Base-by-base conservation (phyloP, 163 green algal species). In the Trebouxia gelatinosa region DNA sequence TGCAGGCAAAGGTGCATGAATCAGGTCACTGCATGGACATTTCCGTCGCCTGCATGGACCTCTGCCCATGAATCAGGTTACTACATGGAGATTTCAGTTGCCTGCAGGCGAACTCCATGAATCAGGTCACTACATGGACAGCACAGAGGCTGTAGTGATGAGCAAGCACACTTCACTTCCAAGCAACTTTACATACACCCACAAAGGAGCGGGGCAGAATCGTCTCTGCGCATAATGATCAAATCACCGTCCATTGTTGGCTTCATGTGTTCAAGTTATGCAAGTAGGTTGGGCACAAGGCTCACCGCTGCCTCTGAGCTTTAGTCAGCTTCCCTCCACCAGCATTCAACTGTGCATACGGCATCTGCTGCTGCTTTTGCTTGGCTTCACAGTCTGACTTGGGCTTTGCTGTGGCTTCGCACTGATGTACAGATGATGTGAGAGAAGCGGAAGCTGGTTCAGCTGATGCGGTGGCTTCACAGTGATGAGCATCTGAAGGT, bases 321-420 rank as follows among this genome's bases (percentile, higher is more conserved):
- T 70, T 70, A 70, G 62, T 70, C 62, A 75, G 26, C 43, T 62
- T 75, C n/a, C n/a, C n/a, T n/a, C n/a, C n/a, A n/a, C n/a, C n/a
- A n/a, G n/a, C n/a, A n/a, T n/a, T n/a, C n/a, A n/a, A n/a, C n/a
- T n/a, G n/a, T n/a, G n/a, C n/a, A n/a, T n/a, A n/a, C n/a, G n/a
- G n/a, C n/a, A n/a, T n/a, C n/a, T n/a, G n/a, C n/a, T n/a, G n/a
- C n/a, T n/a, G n/a, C n/a, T n/a, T n/a, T n/a, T n/a, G n/a, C n/a
- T n/a, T n/a, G n/a, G n/a, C n/a, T n/a, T n/a, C n/a, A n/a, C n/a
- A n/a, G n/a, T n/a, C n/a, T n/a, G n/a, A n/a, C n/a, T n/a, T n/a
- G n/a, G n/a, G n/a, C n/a, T n/a, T n/a, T n/a, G n/a, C n/a, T n/a
- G n/a, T n/a, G n/a, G n/a, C n/a, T n/a, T n/a, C n/a, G n/a, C n/a